Evolutionary conservation across 768 basidiomycete genomes (phyloP).

Genomic region (Nidula microcarpa): DNA sequence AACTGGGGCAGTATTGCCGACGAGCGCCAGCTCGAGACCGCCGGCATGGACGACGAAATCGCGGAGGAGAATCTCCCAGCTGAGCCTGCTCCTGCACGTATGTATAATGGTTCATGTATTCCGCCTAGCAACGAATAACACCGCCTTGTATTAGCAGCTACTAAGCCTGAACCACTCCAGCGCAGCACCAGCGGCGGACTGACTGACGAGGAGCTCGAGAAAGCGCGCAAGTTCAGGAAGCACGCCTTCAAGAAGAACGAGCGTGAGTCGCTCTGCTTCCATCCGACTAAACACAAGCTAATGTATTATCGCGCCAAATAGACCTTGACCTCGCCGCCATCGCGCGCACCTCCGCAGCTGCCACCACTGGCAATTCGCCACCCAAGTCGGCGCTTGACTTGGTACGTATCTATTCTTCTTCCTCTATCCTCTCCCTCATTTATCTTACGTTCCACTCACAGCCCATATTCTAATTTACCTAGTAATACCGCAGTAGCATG

Average conservation of each 20-base stretch:
- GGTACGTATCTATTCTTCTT: too few relatives aligned
- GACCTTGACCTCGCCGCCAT: constrained; percentile 70
- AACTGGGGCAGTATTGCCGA: constrained; percentile 80
- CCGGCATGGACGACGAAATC: constrained; percentile 55
- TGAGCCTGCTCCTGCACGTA: constrained; percentile 1
- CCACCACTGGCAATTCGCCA: constrained; percentile 48
- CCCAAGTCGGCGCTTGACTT: neutral
- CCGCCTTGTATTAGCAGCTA: constrained; percentile 7
- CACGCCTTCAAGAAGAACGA: constrained; percentile 68
- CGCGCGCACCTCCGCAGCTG: constrained; percentile 78
- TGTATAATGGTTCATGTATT: constrained; percentile 4
- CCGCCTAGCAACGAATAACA: neutral
- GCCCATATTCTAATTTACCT: too few relatives aligned
- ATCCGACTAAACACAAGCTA: neutral
- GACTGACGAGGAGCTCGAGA: constrained; percentile 62
- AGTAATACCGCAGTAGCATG: too few relatives aligned
- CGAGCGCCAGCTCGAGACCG: constrained; percentile 58
- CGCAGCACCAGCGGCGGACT: constrained; percentile 36
- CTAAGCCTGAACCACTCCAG: constrained; percentile 20
- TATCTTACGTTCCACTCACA: too few relatives aligned
- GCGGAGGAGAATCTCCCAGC: constrained; percentile 3
- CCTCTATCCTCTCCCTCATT: too few relatives aligned
- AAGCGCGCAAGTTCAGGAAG: constrained; percentile 68
- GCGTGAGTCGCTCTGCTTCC: constrained; percentile 27
- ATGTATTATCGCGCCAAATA: constrained; percentile 6